phyloP scores from a whole-genome alignment of 768 basidiomycete genomes.

The Pleurotus tuoliensis region DNA sequence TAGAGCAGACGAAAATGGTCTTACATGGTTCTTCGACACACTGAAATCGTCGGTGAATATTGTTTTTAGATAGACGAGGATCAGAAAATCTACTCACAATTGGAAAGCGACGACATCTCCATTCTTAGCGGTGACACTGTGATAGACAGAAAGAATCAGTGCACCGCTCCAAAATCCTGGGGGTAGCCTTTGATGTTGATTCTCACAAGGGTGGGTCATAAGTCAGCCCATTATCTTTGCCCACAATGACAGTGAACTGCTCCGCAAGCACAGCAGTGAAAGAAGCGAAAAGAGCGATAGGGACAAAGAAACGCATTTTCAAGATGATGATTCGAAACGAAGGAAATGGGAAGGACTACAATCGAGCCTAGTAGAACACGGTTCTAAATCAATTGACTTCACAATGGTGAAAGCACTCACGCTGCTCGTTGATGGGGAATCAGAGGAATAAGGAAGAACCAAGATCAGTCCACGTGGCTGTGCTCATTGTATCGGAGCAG shows the following conservation, averaged over 20 bases:
- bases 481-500: background rate
- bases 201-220: constrained; percentile 9
- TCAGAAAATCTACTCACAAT: constrained; percentile 25
- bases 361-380: constrained; percentile 31
- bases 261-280: constrained; percentile 35
- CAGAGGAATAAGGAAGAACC: constrained; percentile 1
- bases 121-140: constrained; percentile 24
- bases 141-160: background rate
- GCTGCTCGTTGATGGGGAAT: constrained; percentile 34
- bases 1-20: constrained; percentile 8
- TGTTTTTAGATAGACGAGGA: background rate
- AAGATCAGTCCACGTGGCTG: constrained; percentile 1
- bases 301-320: constrained; percentile 49
- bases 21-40: constrained; percentile 35
- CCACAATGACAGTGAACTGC: constrained; percentile 35
- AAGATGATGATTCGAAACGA: constrained; percentile 21
- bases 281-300: constrained; percentile 38
- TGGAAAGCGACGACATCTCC: constrained; percentile 44
- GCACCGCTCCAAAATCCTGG: too few species aligned
- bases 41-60: constrained; percentile 14
- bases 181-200: too few species aligned
- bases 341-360: constrained; percentile 8
- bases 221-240: constrained; percentile 23
- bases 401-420: constrained; percentile 24
- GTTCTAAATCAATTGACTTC: background rate